phyloP scores from a whole-genome alignment of 2,329 filamentous ascomycete species.

The Triangularia verruculosa region DNA sequence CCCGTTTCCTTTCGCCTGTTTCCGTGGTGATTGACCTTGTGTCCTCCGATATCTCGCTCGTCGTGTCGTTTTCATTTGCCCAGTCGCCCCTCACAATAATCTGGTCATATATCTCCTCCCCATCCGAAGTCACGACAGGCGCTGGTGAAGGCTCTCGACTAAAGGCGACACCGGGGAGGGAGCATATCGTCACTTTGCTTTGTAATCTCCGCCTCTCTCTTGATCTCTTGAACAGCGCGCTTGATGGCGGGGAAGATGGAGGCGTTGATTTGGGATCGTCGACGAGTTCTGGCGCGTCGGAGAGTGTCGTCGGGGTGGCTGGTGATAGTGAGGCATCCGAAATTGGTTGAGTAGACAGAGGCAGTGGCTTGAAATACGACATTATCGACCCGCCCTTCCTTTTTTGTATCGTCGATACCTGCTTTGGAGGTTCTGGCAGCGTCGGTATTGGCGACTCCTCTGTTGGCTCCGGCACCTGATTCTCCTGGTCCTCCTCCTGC shows the following conservation, averaged over 20 bases:
- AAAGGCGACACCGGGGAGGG: background rate
- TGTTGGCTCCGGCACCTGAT: background rate
- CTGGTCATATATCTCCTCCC: constrained; percentile 8
- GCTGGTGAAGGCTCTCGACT: background rate
- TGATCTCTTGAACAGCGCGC: background rate
- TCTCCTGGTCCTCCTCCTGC: background rate
- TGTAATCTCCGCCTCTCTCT: constrained; percentile 32
- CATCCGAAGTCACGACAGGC: background rate
- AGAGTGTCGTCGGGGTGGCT: background rate
- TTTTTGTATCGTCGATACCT: constrained; percentile 5
- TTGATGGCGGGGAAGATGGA: background rate
- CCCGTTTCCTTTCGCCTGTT: background rate
- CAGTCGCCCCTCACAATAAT: background rate
- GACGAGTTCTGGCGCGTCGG: background rate
- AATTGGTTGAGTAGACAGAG: constrained; percentile 19
- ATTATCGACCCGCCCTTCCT: constrained; percentile 26
- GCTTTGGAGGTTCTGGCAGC: constrained; percentile 9
- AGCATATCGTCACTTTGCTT: background rate
- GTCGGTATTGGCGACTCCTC: background rate
- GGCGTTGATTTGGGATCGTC: background rate
- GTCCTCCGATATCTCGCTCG: background rate
- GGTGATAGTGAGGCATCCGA: background rate
- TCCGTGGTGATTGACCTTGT: background rate
- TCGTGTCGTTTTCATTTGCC: background rate
- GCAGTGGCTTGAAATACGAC: constrained; percentile 32